Conservation (phyloP, 164 flowering plant genomes). For the Piper betle region DNA sequence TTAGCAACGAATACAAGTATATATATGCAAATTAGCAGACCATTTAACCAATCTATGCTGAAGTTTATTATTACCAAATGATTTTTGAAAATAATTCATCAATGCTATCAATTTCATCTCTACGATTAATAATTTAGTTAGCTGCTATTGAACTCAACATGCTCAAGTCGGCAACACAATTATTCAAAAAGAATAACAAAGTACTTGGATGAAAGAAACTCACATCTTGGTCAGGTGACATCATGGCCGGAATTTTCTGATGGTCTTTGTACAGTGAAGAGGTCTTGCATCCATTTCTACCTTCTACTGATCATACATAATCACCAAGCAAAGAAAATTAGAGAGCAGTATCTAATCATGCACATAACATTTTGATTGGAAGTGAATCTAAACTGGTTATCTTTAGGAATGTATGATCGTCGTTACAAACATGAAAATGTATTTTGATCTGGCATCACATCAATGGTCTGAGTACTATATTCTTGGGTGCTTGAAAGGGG, state of each 20-base stretch:
- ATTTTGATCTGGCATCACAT: conserved; percentile 8
- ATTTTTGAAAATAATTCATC: too few relatives aligned
- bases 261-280: neutral
- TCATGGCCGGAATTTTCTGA: neutral
- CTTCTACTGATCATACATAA: neutral
- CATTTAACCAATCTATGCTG: neutral
- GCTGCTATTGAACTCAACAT: neutral
- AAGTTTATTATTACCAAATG: neutral
- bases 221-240: neutral
- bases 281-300: neutral
- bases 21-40: too few relatives aligned
- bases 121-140: too few relatives aligned
- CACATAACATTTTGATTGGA: too few relatives aligned
- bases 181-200: neutral
- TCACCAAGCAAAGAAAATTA: too few relatives aligned
- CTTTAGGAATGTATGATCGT: too few relatives aligned
- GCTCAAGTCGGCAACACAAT: neutral
- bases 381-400: too few relatives aligned
- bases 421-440: too few relatives aligned
- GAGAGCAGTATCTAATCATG: too few relatives aligned
- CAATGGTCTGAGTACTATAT: conserved; percentile 4
- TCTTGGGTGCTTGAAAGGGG: conserved; percentile 10
- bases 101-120: neutral
- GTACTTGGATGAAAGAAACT: neutral
- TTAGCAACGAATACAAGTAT: too few relatives aligned